Percentiles rank a stretch among this genome's conserved stretches.
Conservation (phyloP, 2,329 filamentous ascomycete genomes). For the Penicillium frequentans region DNA sequence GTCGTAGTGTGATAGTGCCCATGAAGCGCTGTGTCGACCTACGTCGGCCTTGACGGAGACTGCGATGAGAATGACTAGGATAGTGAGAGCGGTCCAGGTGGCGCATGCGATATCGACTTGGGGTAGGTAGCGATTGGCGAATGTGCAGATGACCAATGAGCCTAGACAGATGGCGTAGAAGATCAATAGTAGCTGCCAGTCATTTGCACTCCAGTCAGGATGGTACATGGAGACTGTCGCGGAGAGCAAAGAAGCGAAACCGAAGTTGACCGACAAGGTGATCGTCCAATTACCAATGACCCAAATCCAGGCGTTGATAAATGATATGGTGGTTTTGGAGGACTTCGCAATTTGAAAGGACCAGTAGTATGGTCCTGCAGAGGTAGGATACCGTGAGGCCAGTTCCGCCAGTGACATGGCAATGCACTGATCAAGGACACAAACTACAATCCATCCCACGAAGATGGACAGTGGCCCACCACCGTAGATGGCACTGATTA, state of each 20-base stretch:
- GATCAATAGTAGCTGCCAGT: constrained; percentile 69
- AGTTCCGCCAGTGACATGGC: constrained; percentile 54
- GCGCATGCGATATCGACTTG: constrained; percentile 61
- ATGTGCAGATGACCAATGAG: constrained; percentile 64
- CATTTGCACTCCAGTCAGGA: constrained; percentile 52
- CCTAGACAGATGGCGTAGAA: constrained; percentile 68
- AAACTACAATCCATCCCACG: constrained; percentile 57
- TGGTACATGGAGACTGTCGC: constrained; percentile 56
- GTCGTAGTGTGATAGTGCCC: constrained; percentile 60
- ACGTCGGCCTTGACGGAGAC: constrained; percentile 56
- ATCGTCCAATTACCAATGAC: constrained; percentile 22
- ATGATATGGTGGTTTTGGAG: constrained; percentile 50
- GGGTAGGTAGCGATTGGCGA: constrained; percentile 68
- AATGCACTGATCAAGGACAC: constrained; percentile 54
- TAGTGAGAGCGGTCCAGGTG: constrained; percentile 56
- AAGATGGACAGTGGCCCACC: constrained; percentile 57
- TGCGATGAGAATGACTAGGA: constrained; percentile 58
- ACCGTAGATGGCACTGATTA: constrained; percentile 45
- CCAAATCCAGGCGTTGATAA: constrained; percentile 53
- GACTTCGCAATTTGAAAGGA: constrained; percentile 49
- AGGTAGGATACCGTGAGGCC: constrained; percentile 54
- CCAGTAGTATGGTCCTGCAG: constrained; percentile 56
- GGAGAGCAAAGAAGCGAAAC: constrained; percentile 56
- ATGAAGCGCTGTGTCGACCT: constrained; percentile 53
- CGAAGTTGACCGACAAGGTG: constrained; percentile 52